Evolutionary conservation across 2,329 filamentous ascomycete genomes (phyloP).

Genomic region (Hypocrella siamensis): DNA sequence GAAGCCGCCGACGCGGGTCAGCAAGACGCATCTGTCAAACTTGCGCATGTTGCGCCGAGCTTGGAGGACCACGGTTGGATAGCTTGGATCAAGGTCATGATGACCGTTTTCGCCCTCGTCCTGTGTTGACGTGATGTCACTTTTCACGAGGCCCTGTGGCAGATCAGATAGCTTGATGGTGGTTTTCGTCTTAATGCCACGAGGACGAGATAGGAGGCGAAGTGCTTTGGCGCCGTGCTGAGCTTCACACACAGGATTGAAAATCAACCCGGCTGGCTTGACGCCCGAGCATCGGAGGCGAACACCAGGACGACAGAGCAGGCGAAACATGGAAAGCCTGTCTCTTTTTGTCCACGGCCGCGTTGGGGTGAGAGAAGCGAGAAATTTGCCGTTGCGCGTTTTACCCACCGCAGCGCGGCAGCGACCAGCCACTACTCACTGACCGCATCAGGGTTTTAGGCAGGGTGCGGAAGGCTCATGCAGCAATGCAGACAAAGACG

Average conservation of each 20-base stretch:
- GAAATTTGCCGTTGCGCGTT: no score
- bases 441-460: no score
- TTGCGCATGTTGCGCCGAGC: conserved; percentile 79
- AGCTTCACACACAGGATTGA: no score
- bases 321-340: conserved; percentile 7
- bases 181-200: conserved; percentile 40
- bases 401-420: no score
- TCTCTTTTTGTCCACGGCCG: neutral
- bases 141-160: conserved; percentile 39
- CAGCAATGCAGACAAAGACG: no score
- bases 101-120: conserved; percentile 10
- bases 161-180: conserved; percentile 39
- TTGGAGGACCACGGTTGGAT: conserved; percentile 81
- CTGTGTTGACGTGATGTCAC: conserved; percentile 16
- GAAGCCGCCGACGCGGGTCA: conserved; percentile 89
- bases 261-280: no score
- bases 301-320: conserved; percentile 2
- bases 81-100: conserved; percentile 35
- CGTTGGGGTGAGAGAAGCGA: no score
- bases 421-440: no score
- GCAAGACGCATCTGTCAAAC: conserved; percentile 76
- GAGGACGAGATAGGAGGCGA: conserved; percentile 6
- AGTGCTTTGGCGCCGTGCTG: neutral
- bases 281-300: no score
- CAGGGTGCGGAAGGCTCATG: no score